Evolutionary conservation across 2,329 filamentous ascomycete genomes (phyloP).

Genomic region (Penicillium occitanis): DNA sequence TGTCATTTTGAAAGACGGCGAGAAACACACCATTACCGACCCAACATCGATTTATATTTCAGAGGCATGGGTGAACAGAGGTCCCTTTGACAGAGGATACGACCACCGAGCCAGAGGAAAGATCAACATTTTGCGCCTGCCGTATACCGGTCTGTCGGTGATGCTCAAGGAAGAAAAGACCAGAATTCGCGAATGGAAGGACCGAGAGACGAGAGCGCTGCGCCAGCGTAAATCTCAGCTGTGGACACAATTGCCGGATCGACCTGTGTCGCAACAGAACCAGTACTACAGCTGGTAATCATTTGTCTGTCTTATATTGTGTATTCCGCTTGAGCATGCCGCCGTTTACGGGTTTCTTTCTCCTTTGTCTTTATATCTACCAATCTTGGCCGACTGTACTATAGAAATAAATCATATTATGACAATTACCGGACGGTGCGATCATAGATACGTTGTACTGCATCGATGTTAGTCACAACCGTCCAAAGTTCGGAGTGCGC

Average conservation of each 20-base stretch:
- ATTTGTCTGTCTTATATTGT: neutral
- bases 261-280: conserved; percentile 77
- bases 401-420: conserved; percentile 17
- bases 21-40: conserved; percentile 68
- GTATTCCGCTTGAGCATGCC: neutral
- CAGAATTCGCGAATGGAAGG: conserved; percentile 74
- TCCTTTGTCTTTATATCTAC: neutral
- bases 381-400: conserved; percentile 15
- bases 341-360: conserved; percentile 1
- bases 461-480: neutral
- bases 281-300: conserved; percentile 88
- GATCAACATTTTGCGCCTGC: conserved; percentile 66
- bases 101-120: conserved; percentile 76
- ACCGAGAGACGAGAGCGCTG: conserved; percentile 72
- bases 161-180: conserved; percentile 93
- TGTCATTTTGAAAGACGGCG: conserved; percentile 73
- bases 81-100: conserved; percentile 59
- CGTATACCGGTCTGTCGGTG: conserved; percentile 73
- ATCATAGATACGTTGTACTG: neutral
- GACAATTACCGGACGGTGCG: neutral
- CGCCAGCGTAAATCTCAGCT: conserved; percentile 73
- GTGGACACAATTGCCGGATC: conserved; percentile 85
- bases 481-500: neutral
- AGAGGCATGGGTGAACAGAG: conserved; percentile 87
- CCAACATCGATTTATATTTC: conserved; percentile 84